A percentile compares a stretch with the other conserved stretches of the same genome.
Evolutionary conservation across 345 rosid species (phyloP).

Genomic region (Diplotaxis tenuifolia): DNA sequence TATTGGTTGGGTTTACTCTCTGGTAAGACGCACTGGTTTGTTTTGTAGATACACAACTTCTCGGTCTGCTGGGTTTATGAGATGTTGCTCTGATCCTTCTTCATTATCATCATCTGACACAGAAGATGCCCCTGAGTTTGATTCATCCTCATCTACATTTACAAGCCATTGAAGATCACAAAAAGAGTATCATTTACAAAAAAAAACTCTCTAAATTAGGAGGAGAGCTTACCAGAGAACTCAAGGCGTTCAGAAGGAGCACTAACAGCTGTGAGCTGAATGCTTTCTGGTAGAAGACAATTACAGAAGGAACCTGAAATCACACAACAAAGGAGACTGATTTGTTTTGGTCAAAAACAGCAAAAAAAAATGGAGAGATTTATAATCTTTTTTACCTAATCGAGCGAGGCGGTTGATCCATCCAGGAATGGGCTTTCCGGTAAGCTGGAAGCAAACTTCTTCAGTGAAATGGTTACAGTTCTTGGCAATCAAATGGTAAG

Average conservation of each 20-base stretch:
- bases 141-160: conserved; percentile 50
- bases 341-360: neutral
- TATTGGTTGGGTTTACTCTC: conserved; percentile 27
- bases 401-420: conserved; percentile 94
- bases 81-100: conserved; percentile 66
- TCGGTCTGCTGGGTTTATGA: conserved; percentile 56
- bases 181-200: neutral
- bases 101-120: conserved; percentile 49
- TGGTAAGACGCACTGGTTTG: conserved; percentile 66
- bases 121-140: conserved; percentile 61
- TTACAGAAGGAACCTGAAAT: conserved; percentile 93
- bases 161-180: neutral
- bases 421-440: conserved; percentile 89
- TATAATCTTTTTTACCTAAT: conserved; percentile 44
- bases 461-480: conserved; percentile 96
- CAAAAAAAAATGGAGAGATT: neutral
- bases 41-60: conserved; percentile 65
- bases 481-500: conserved; percentile 94
- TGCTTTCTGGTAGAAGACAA: conserved; percentile 86
- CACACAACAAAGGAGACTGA: conserved; percentile 12
- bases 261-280: conserved; percentile 74
- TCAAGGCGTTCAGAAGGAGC: conserved; percentile 73
- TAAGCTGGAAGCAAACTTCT: conserved; percentile 65
- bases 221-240: conserved; percentile 60
- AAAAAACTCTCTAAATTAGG: neutral